Evolutionary conservation across 2,329 filamentous ascomycete species (phyloP).

Genomic region (Colletotrichum karsti): DNA sequence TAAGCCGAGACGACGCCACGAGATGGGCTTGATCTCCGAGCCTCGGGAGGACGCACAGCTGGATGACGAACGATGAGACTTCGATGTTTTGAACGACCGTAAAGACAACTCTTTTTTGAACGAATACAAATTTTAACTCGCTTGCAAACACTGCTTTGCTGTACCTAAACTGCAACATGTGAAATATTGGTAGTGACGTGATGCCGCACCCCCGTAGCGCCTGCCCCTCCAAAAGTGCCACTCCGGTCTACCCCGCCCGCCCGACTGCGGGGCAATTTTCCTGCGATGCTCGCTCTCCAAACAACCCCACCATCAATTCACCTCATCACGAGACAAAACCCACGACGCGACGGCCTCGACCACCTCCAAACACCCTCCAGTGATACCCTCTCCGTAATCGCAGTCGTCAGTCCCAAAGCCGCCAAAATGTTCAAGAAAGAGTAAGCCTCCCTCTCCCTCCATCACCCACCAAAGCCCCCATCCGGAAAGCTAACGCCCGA

Average conservation of each 20-base stretch:
- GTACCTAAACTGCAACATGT: neutral
- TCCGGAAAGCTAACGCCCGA: conserved; percentile 33
- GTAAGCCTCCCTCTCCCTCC: conserved; percentile 55
- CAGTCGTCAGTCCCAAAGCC: conserved; percentile 7
- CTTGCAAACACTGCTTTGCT: neutral
- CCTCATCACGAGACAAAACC: conserved; percentile 14
- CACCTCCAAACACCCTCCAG: neutral
- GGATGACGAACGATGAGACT: neutral
- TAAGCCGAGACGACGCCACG: conserved; percentile 36
- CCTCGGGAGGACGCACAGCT: neutral
- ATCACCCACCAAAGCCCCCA: neutral
- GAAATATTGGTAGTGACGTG: no score
- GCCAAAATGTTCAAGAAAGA: conserved; percentile 91
- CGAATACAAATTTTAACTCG: neutral
- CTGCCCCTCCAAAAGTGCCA: conserved; percentile 30
- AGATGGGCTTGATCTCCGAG: neutral
- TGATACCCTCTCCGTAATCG: neutral
- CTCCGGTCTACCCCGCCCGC: conserved; percentile 36
- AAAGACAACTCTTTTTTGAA: neutral
- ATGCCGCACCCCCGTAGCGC: neutral
- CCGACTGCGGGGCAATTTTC: conserved; percentile 29
- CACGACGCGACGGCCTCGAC: conserved; percentile 24
- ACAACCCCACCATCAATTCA: conserved; percentile 22
- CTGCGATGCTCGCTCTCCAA: conserved; percentile 30
- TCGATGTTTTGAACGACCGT: neutral